A percentile compares a stretch with the other conserved stretches of the same genome.
phyloP scores from a whole-genome alignment of 2,329 filamentous ascomycete genomes.

The Ascochyta fabae region DNA sequence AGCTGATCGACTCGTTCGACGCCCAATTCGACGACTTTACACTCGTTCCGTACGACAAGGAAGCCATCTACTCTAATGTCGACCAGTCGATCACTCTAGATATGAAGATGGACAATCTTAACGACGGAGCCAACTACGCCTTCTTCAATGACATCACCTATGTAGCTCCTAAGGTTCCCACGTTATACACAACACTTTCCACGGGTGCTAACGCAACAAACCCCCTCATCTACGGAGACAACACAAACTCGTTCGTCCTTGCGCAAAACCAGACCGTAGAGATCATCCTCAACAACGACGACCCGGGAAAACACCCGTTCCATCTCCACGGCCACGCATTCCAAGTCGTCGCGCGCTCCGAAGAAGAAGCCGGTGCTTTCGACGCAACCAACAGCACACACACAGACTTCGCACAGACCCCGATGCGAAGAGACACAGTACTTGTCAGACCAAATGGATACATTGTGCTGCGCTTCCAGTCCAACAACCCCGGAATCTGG shows the following conservation, averaged over 20 bases:
- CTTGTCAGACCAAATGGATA: conserved; percentile 62
- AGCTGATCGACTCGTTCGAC: conserved; percentile 65
- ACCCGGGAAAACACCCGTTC: conserved; percentile 70
- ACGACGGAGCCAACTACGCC: conserved; percentile 69
- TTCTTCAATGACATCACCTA: conserved; percentile 79
- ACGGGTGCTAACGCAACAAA: conserved; percentile 58
- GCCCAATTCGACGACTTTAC: conserved; percentile 73
- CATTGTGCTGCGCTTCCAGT: conserved; percentile 61
- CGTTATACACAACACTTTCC: conserved; percentile 76
- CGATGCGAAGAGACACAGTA: conserved; percentile 61
- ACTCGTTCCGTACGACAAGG: conserved; percentile 72
- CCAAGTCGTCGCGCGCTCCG: conserved; percentile 44
- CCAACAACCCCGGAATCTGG: conserved; percentile 57
- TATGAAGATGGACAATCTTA: conserved; percentile 68
- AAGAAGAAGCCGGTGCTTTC: conserved; percentile 57
- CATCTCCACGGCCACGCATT: conserved; percentile 67
- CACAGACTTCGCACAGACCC: conserved; percentile 30
- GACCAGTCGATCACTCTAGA: conserved; percentile 68
- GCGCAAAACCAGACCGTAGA: conserved; percentile 72
- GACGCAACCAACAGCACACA: conserved; percentile 42
- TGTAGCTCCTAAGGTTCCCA: conserved; percentile 74
- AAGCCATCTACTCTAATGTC: conserved; percentile 65
- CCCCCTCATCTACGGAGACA: conserved; percentile 56
- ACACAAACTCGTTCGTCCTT: conserved; percentile 67
- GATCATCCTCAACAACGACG: conserved; percentile 78